A percentile compares a stretch with the other conserved stretches of the same genome.
These are phyloP conservation scores for Phytophthora quininea DNA, from an alignment of 352 stramenopile genomes.

Conservation along the genomic window DNA sequence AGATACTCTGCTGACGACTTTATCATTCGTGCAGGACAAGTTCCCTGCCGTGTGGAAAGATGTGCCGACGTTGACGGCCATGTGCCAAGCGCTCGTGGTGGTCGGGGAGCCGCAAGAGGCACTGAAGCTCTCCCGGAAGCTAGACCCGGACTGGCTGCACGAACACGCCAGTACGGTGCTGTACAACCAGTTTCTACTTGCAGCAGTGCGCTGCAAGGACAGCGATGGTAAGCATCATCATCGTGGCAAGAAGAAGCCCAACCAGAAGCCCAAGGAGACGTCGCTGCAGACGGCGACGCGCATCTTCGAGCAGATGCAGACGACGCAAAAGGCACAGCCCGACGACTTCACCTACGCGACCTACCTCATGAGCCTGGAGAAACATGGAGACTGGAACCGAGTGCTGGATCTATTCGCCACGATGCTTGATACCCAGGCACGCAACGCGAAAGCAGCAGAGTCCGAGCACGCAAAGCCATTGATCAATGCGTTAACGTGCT, in stretches of 20 bases:
- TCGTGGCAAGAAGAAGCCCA: slow-evolving; percentile 1
- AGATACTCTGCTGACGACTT: slow-evolving; percentile 52
- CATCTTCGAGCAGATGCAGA: slow-evolving; percentile 55
- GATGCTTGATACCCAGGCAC: slow-evolving; percentile 49
- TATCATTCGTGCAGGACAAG: slow-evolving; percentile 52
- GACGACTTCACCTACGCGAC: slow-evolving; percentile 75
- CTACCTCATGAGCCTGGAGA: slow-evolving; percentile 61
- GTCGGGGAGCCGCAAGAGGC: slow-evolving; percentile 48
- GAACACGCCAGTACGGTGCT: slow-evolving; percentile 49
- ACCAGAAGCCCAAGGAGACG: slow-evolving; percentile 7
- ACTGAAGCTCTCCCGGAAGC: slow-evolving; percentile 52
- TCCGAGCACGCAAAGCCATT: slow-evolving; percentile 18
- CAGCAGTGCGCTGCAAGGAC: slow-evolving; percentile 31
- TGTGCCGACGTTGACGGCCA: slow-evolving; percentile 56
- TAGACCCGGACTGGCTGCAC: slow-evolving; percentile 45
- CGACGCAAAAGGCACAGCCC: slow-evolving; percentile 37
- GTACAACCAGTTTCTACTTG: slow-evolving; percentile 71
- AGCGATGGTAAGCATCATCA: neutral
- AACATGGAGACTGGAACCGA: slow-evolving; percentile 45
- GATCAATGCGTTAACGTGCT: slow-evolving; percentile 60
- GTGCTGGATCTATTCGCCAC: slow-evolving; percentile 65
- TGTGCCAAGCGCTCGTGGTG: slow-evolving; percentile 65
- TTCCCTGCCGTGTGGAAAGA: slow-evolving; percentile 45
- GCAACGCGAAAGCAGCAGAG: slow-evolving; percentile 11
- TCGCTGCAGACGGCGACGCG: slow-evolving; percentile 30